A percentile compares a stretch with the other conserved stretches of the same genome.
Evolutionary conservation across 2,329 filamentous ascomycete genomes (phyloP).

Genomic region (Thelonectria discophora): DNA sequence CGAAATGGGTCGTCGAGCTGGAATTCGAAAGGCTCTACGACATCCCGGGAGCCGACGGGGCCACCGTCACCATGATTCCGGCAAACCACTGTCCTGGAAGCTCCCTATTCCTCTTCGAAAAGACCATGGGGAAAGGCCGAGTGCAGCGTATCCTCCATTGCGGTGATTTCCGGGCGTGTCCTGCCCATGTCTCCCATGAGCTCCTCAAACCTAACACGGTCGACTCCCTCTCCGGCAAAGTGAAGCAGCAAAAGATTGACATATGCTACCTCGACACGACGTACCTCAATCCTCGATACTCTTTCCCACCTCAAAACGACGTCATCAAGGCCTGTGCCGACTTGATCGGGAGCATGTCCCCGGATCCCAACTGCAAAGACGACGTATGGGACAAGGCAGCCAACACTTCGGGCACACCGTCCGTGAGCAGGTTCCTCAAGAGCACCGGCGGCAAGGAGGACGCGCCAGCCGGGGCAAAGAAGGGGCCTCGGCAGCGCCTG

Average conservation of each 20-base stretch:
- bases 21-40: conserved; percentile 85
- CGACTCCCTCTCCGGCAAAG: conserved; percentile 75
- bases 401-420: conserved; percentile 52
- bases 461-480: conserved; percentile 41
- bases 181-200: conserved; percentile 83
- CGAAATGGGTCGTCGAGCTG: conserved; percentile 83
- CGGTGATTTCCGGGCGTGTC: conserved; percentile 93
- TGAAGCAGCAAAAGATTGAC: conserved; percentile 86
- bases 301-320: conserved; percentile 88
- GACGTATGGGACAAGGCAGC: conserved; percentile 57
- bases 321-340: conserved; percentile 90
- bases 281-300: conserved; percentile 94
- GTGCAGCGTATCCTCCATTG: conserved; percentile 89
- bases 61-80: conserved; percentile 90
- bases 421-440: conserved; percentile 63
- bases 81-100: conserved; percentile 98
- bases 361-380: conserved; percentile 64
- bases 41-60: conserved; percentile 83
- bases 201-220: conserved; percentile 78
- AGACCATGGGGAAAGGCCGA: conserved; percentile 70
- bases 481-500: conserved; percentile 64
- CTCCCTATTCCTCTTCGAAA: conserved; percentile 92
- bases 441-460: conserved; percentile 46
- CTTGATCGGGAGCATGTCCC: conserved; percentile 81
- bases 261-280: conserved; percentile 98